A percentile compares a stretch with the other conserved stretches of the same genome.
phyloP scores from a whole-genome alignment of 257 asterid genomes.

The Nicotiana sylvestris region DNA sequence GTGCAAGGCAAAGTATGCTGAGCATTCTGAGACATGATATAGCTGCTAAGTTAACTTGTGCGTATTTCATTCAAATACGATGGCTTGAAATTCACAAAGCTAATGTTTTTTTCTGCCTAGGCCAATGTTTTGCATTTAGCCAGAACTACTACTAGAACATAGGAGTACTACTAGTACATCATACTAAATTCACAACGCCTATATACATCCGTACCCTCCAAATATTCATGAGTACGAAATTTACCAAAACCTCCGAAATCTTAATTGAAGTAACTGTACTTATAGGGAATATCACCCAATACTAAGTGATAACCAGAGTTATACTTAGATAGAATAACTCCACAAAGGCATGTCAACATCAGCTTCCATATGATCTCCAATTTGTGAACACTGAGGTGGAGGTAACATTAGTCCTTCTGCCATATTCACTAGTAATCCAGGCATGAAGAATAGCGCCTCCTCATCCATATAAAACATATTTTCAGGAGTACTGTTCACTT shows the following conservation, averaged over 20 bases:
- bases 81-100: not conserved
- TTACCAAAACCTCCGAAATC: not conserved
- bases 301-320: too few relatives aligned
- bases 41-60: not conserved
- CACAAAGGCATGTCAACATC: slow-evolving; percentile 42
- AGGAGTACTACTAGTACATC: not conserved
- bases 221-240: not conserved
- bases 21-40: not conserved
- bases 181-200: not conserved
- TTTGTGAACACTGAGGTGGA: slow-evolving; percentile 29
- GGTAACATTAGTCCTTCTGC: slow-evolving; percentile 60
- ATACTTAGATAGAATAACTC: slow-evolving; percentile 33
- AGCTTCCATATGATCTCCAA: slow-evolving; percentile 23
- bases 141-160: not conserved
- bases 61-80: not conserved
- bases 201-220: not conserved
- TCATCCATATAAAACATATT: slow-evolving; percentile 31
- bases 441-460: slow-evolving; percentile 36
- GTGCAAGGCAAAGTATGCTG: not conserved
- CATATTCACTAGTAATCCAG: slow-evolving; percentile 17
- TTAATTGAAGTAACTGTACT: not conserved
- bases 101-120: not conserved
- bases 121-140: not conserved
- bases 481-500: not conserved
- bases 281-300: not conserved